Conservation (phyloP, 176 grass and related monocot species). For the Miscanthus lutarioriparius region DNA sequence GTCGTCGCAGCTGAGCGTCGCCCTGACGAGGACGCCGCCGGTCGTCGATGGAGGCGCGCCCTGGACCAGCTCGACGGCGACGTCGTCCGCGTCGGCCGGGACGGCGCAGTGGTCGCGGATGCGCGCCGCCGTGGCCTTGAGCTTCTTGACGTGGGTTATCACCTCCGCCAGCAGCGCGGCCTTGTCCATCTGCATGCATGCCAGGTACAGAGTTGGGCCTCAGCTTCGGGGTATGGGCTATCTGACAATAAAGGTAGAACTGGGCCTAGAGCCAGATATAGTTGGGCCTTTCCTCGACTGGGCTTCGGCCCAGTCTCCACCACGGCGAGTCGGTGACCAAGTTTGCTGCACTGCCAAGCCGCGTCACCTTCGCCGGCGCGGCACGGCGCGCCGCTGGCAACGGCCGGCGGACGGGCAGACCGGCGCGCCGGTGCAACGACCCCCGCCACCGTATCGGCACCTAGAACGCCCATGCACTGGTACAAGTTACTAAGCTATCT, state of each 20-base stretch:
- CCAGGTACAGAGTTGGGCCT: background rate
- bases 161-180: constrained; percentile 80
- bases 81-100: constrained; percentile 77
- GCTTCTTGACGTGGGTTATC: constrained; percentile 74
- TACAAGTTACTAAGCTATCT: background rate
- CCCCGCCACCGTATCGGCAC: background rate
- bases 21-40: constrained; percentile 40
- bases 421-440: background rate
- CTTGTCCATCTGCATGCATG: constrained; percentile 74
- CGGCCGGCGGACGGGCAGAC: background rate
- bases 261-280: background rate
- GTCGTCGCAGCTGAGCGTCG: constrained; percentile 83
- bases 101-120: constrained; percentile 49
- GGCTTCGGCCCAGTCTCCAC: background rate
- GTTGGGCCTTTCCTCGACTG: background rate
- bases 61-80: constrained; percentile 50
- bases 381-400: background rate
- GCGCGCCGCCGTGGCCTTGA: constrained; percentile 58
- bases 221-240: background rate
- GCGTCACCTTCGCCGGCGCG: background rate
- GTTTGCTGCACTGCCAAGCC: background rate
- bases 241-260: background rate
- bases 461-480: background rate
- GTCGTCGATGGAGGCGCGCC: background rate
- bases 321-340: background rate